These are phyloP conservation scores for Phytophthora litchii DNA, from an alignment of 352 stramenopile species.

Conservation along the genomic window DNA sequence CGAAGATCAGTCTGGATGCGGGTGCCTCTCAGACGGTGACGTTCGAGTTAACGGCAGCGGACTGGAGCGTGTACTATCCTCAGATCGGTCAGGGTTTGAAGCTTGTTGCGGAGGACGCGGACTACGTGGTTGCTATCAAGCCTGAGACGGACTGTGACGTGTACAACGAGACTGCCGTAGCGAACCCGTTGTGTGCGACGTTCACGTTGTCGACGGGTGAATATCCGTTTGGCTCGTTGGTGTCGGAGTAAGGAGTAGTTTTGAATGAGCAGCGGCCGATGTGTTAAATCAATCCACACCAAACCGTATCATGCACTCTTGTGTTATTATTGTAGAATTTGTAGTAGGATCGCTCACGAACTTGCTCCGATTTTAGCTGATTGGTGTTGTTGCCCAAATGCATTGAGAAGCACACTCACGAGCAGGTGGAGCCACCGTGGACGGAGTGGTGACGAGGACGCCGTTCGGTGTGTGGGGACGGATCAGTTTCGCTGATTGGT, in stretches of 20 bases:
- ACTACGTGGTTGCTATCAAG: slow-evolving; percentile 55
- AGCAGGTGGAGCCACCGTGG: too few relatives aligned
- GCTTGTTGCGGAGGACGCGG: slow-evolving; percentile 39
- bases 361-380: too few relatives aligned
- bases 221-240: slow-evolving; percentile 26
- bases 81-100: slow-evolving; percentile 54
- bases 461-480: too few relatives aligned
- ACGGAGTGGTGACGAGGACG: too few relatives aligned
- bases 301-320: too few relatives aligned
- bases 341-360: too few relatives aligned
- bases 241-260: slow-evolving; percentile 12
- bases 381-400: too few relatives aligned
- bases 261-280: too few relatives aligned
- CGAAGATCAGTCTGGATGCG: slow-evolving; percentile 37
- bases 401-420: too few relatives aligned
- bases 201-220: slow-evolving; percentile 31
- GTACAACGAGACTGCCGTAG: slow-evolving; percentile 37
- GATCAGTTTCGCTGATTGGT: slow-evolving; percentile 4
- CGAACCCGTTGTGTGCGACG: slow-evolving; percentile 30
- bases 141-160: slow-evolving; percentile 42
- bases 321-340: too few relatives aligned
- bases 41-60: slow-evolving; percentile 33
- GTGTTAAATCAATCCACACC: too few relatives aligned
- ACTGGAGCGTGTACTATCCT: slow-evolving; percentile 52
- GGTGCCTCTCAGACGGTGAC: slow-evolving; percentile 28